phyloP scores from a whole-genome alignment of 352 stramenopile genomes.

The Nothophytophthora sp. region DNA sequence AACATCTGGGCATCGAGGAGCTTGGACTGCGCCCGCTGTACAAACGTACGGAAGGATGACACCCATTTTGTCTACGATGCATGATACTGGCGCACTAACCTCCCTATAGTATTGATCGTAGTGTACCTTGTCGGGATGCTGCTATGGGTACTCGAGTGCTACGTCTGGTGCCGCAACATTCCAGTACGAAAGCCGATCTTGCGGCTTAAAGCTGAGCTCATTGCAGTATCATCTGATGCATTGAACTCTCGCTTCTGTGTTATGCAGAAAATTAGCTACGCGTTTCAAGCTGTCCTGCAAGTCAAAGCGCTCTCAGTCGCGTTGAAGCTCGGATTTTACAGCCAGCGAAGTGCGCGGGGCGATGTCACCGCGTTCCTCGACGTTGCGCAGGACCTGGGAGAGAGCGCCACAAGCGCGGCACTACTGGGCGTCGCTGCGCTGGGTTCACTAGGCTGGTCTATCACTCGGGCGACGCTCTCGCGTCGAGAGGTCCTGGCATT shows the following conservation, averaged over 20 bases:
- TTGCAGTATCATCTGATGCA: too few species aligned
- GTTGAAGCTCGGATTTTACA: conserved; percentile 58
- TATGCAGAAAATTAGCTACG: conserved; percentile 48
- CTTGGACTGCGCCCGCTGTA: conserved; percentile 58
- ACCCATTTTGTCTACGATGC: too few species aligned
- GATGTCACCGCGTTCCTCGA: conserved; percentile 29
- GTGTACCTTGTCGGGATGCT: conserved; percentile 40
- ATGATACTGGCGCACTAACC: background rate
- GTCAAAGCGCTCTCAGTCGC: conserved; percentile 51
- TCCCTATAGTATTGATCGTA: conserved; percentile 35
- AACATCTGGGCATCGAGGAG: conserved; percentile 66
- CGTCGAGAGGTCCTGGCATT: conserved; percentile 41
- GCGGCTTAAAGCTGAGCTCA: background rate
- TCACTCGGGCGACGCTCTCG: conserved; percentile 50
- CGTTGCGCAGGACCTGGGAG: conserved; percentile 28
- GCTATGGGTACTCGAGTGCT: conserved; percentile 55
- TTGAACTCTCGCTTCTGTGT: background rate
- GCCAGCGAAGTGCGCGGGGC: conserved; percentile 40
- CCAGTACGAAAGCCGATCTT: conserved; percentile 24
- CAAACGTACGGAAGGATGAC: conserved; percentile 34
- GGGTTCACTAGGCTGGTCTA: conserved; percentile 59
- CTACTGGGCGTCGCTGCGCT: conserved; percentile 52
- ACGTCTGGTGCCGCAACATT: conserved; percentile 35
- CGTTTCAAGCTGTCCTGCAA: conserved; percentile 53
- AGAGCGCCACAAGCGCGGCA: conserved; percentile 39